Percentiles rank a stretch among this genome's conserved stretches.
These are phyloP conservation scores for Senecio squalidus DNA, from an alignment of 140 eudicot species.

Conservation along the genomic window DNA sequence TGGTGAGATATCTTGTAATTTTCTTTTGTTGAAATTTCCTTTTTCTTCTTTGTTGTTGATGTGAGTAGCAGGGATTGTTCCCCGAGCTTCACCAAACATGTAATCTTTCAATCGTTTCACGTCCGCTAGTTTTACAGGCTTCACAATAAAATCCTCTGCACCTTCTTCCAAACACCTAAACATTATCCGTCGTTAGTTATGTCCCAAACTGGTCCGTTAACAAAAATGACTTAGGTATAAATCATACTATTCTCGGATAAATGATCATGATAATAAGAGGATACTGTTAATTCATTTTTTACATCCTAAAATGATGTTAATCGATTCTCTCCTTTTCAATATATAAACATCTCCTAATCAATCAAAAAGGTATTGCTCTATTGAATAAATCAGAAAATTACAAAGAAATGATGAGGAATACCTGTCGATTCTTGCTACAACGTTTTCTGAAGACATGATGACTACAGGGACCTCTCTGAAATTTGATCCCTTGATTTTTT, in stretches of 20 bases:
- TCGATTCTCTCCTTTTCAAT: too few relatives aligned
- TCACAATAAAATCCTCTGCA: slow-evolving; percentile 90
- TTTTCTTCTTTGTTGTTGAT: slow-evolving; percentile 25
- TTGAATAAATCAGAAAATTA: not conserved
- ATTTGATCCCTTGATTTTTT: slow-evolving; percentile 80
- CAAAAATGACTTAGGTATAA: too few relatives aligned
- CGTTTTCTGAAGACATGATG: slow-evolving; percentile 94
- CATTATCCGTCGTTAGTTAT: too few relatives aligned
- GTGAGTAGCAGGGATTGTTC: not conserved
- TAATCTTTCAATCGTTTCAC: slow-evolving; percentile 68
- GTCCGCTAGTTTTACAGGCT: slow-evolving; percentile 80
- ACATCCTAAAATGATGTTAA: too few relatives aligned
- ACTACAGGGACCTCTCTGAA: slow-evolving; percentile 91
- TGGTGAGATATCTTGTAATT: slow-evolving; percentile 39
- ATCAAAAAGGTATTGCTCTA: too few relatives aligned
- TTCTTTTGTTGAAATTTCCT: slow-evolving; percentile 58
- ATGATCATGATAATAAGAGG: too few relatives aligned
- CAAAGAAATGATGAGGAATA: slow-evolving; percentile 3
- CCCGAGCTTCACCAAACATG: slow-evolving; percentile 63
- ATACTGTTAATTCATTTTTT: too few relatives aligned
- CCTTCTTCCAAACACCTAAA: slow-evolving; percentile 98
- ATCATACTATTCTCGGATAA: too few relatives aligned
- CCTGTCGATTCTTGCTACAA: slow-evolving; percentile 85
- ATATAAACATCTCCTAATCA: too few relatives aligned
- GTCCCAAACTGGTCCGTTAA: too few relatives aligned